Evolutionary conservation across 179 eudicot genomes (phyloP), one percentile per base, ranked within the genome.

Genomic region (Carnegiea gigantea): DNA sequence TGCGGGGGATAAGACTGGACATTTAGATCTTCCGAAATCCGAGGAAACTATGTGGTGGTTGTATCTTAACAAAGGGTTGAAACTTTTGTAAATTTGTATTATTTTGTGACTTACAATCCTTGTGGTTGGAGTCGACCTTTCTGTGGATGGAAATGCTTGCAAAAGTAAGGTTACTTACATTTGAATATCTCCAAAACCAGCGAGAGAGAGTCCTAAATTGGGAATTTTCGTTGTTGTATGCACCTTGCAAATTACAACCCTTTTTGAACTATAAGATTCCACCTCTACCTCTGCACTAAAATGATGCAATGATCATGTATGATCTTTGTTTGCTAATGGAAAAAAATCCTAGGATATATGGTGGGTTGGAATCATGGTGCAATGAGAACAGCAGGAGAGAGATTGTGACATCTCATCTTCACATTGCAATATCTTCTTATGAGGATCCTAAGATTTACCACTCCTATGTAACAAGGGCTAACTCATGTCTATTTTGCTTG

Each of bases 331-430:
- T 78, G 78, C 11, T 44, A 57, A 71, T 59, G 67, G 78, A 3
- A 51, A 82, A 28, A 82, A 60, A 62, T 85, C 78, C 83, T 82
- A 85, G 78, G 82, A 48, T 57, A 11, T 40, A 46, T 62, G 11
- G 14, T 18, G 68, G 26, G 54, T 77, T 77, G 46, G 51, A 75
- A 80, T 60, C 36, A 73, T 80, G 75, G 65, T 80, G 77, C 78
- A 51, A 81, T 60, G 54, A 10, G 51, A 36, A 80, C 64, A 51
- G 30, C 23, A 43, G 15, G 57, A 38, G 59, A 62, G 44, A 49
- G 44, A 83, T 54, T 67, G 80, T 70, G 87, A 84, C 84, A 77
- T 77, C 54, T 33, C 78, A 77, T 77, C 28, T 64, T 23, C 12
- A 48, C 20, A 62, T 53, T 79, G 20, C 18, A 6, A 49, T 59